Evolutionary conservation across 208 protist species (phyloP).

Genomic region (Entamoeba invadens): DNA sequence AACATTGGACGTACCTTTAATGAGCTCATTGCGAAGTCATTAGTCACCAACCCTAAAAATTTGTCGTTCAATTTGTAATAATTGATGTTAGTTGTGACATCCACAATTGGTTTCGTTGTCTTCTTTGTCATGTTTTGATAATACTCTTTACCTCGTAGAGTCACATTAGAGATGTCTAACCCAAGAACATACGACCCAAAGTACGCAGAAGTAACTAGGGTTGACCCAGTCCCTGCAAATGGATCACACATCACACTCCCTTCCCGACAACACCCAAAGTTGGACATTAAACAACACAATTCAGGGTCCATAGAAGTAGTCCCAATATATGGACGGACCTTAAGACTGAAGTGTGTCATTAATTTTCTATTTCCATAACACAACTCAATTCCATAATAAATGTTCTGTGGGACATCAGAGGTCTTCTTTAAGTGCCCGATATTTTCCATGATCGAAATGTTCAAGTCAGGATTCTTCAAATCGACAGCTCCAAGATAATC

Average conservation of each 20-base stretch:
- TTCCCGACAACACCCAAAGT: neutral
- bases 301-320: neutral
- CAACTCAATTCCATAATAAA: neutral
- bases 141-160: neutral
- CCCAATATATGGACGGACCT: neutral
- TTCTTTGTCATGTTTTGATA: neutral
- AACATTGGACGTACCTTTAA: neutral
- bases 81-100: neutral
- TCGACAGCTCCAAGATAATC: neutral
- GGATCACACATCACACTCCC: neutral
- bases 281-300: neutral
- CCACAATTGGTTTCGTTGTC: neutral
- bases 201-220: neutral
- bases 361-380: neutral
- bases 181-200: neutral
- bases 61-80: neutral
- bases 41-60: neutral
- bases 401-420: neutral
- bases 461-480: neutral
- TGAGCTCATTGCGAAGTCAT: neutral
- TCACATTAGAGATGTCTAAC: neutral
- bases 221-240: neutral
- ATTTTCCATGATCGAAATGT: neutral
- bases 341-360: neutral
- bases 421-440: neutral